phyloP scores from a whole-genome alignment of 2,329 filamentous ascomycete species.

The Akanthomyces uredinophilus region DNA sequence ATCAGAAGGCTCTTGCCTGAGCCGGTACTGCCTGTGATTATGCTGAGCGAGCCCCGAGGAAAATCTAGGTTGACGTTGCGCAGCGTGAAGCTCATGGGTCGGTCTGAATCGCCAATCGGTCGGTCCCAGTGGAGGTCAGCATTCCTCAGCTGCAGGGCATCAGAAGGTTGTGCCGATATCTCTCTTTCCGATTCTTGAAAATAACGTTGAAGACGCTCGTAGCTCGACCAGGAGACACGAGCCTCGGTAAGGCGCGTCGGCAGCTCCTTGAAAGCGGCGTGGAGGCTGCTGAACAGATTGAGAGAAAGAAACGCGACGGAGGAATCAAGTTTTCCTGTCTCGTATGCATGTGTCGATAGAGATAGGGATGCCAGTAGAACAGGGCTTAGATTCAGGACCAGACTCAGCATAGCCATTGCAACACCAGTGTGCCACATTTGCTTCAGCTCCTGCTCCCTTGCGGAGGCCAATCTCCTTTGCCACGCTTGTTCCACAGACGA shows the following conservation, averaged over 20 bases:
- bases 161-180: background rate
- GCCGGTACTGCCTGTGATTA: slow-evolving; percentile 65
- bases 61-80: slow-evolving; percentile 56
- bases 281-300: slow-evolving; percentile 13
- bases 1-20: slow-evolving; percentile 66
- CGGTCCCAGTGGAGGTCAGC: slow-evolving; percentile 7
- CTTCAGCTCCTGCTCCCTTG: slow-evolving; percentile 5
- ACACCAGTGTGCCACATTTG: slow-evolving; percentile 12
- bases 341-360: slow-evolving; percentile 11
- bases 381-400: slow-evolving; percentile 10
- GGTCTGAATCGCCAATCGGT: background rate
- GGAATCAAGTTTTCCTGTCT: slow-evolving; percentile 5
- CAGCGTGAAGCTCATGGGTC: slow-evolving; percentile 43
- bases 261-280: slow-evolving; percentile 6
- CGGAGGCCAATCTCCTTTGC: background rate
- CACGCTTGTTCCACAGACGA: slow-evolving; percentile 14
- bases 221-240: slow-evolving; percentile 14
- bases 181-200: slow-evolving; percentile 3
- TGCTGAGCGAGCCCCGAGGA: slow-evolving; percentile 56
- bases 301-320: slow-evolving; percentile 15
- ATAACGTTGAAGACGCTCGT: slow-evolving; percentile 8
- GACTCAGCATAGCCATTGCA: slow-evolving; percentile 7
- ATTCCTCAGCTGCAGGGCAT: slow-evolving; percentile 2
- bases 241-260: background rate
- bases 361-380: slow-evolving; percentile 12